Conservation (phyloP, 352 stramenopile genomes). For the Globisporangium mamillatum region DNA sequence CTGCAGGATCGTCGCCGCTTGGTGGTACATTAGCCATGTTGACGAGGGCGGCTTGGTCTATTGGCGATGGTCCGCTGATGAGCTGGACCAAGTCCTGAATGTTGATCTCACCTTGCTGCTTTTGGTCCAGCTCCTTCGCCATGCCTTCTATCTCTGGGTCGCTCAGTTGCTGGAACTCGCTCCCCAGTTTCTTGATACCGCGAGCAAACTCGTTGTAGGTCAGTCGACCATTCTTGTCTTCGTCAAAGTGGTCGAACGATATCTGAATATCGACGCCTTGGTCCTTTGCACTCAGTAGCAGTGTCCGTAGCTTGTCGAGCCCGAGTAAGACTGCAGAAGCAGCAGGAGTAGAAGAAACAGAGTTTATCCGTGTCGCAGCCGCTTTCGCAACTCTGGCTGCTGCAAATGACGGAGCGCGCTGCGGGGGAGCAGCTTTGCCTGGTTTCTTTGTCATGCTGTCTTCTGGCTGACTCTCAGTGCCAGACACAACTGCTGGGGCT, state of each 20-base stretch:
- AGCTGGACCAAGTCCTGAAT: slow-evolving; percentile 44
- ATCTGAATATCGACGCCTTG: slow-evolving; percentile 46
- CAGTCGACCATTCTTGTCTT: slow-evolving; percentile 52
- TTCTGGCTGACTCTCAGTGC: slow-evolving; percentile 4
- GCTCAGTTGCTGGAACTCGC: slow-evolving; percentile 34
- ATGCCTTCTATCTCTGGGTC: slow-evolving; percentile 31
- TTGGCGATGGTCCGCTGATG: slow-evolving; percentile 5
- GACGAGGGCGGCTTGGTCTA: background rate
- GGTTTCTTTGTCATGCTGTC: slow-evolving; percentile 11
- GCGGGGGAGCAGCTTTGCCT: background rate
- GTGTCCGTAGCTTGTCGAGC: slow-evolving; percentile 39
- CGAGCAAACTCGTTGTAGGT: slow-evolving; percentile 51
- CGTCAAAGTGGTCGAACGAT: slow-evolving; percentile 82
- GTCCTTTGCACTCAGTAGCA: slow-evolving; percentile 44
- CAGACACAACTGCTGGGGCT: background rate
- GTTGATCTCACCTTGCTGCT: slow-evolving; percentile 28
- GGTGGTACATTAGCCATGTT: background rate
- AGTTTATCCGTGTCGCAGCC: slow-evolving; percentile 3
- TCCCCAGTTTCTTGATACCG: slow-evolving; percentile 38
- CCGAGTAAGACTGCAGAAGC: slow-evolving; percentile 13
- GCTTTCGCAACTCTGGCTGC: slow-evolving; percentile 24
- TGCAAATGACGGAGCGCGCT: slow-evolving; percentile 29
- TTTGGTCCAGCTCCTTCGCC: slow-evolving; percentile 34
- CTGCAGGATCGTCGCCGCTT: background rate
- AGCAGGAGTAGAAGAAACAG: background rate